Conservation (phyloP, 2,329 filamentous ascomycete species). For the Beauveria caledonica region DNA sequence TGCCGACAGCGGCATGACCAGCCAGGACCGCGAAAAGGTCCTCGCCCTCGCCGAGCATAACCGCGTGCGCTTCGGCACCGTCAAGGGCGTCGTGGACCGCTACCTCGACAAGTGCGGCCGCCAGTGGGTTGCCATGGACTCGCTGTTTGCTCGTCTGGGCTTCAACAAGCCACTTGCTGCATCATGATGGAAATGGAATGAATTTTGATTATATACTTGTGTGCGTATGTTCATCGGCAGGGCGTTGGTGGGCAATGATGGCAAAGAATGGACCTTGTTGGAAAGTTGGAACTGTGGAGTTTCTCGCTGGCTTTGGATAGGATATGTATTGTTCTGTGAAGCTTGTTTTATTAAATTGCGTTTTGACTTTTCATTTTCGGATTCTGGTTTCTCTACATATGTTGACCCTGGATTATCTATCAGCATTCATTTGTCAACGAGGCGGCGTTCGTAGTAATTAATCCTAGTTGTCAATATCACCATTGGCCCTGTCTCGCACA, state of each 20-base stretch:
- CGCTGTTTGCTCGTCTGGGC: slow-evolving; percentile 64
- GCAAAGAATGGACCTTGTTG: background rate
- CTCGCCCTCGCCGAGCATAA: slow-evolving; percentile 74
- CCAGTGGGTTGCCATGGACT: slow-evolving; percentile 92
- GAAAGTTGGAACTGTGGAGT: background rate
- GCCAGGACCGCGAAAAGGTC: slow-evolving; percentile 56
- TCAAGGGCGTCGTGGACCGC: slow-evolving; percentile 68
- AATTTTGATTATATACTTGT: background rate
- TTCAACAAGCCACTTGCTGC: slow-evolving; percentile 31
- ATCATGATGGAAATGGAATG: background rate
- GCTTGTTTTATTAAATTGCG: background rate
- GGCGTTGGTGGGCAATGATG: background rate
- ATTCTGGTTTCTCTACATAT: background rate
- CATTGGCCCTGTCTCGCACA: too few species aligned
- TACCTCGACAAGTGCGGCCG: slow-evolving; percentile 86
- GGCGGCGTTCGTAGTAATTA: background rate
- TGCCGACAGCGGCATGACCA: slow-evolving; percentile 38
- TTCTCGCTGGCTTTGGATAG: background rate
- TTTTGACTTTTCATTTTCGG: background rate
- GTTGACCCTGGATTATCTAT: background rate
- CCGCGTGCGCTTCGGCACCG: slow-evolving; percentile 64
- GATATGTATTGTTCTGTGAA: background rate
- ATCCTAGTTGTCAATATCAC: background rate
- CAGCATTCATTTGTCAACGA: background rate
- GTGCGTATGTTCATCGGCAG: background rate